A percentile compares a stretch with the other conserved stretches of the same genome.
Conservation (phyloP, 2,329 filamentous ascomycete species). For the Endocalyx cinctus region DNA sequence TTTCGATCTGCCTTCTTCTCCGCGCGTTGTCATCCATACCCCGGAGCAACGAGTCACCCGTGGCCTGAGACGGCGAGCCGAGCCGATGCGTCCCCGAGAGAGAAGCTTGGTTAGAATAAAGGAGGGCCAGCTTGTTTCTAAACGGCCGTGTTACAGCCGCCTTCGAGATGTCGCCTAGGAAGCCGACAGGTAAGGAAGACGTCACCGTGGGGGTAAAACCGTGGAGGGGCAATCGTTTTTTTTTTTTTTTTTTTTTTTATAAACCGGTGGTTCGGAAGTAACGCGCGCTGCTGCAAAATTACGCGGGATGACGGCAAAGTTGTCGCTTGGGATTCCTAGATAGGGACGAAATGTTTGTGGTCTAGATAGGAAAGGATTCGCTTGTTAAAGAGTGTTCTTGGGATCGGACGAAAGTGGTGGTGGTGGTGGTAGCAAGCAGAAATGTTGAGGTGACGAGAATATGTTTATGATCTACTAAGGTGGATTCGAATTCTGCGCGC, state of each 20-base stretch:
- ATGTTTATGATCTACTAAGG: too few species aligned
- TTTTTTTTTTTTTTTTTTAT: too few species aligned
- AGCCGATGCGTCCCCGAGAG: constrained; percentile 63
- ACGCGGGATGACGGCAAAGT: constrained; percentile 13
- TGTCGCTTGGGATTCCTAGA: constrained; percentile 14
- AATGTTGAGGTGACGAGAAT: too few species aligned
- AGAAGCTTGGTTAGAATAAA: constrained; percentile 57
- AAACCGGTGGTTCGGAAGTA: too few species aligned
- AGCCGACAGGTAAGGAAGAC: constrained; percentile 7
- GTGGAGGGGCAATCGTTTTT: too few species aligned
- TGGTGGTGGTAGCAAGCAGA: too few species aligned
- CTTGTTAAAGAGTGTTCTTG: too few species aligned
- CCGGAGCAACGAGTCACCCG: constrained; percentile 46
- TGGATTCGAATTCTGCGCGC: too few species aligned
- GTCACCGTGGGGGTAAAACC: constrained; percentile 6
- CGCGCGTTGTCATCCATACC: constrained; percentile 78
- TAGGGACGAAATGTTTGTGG: too few species aligned
- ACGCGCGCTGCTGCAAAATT: too few species aligned
- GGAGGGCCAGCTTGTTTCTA: constrained; percentile 57
- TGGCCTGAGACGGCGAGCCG: constrained; percentile 53
- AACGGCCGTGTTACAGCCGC: constrained; percentile 29
- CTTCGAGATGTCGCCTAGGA: constrained; percentile 11
- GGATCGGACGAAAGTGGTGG: constrained; percentile 18
- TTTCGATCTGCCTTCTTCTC: constrained; percentile 70
- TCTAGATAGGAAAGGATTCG: constrained; percentile 14